phyloP scores from a whole-genome alignment of 108 stramenopile genomes.

The Fistulifera solaris region DNA sequence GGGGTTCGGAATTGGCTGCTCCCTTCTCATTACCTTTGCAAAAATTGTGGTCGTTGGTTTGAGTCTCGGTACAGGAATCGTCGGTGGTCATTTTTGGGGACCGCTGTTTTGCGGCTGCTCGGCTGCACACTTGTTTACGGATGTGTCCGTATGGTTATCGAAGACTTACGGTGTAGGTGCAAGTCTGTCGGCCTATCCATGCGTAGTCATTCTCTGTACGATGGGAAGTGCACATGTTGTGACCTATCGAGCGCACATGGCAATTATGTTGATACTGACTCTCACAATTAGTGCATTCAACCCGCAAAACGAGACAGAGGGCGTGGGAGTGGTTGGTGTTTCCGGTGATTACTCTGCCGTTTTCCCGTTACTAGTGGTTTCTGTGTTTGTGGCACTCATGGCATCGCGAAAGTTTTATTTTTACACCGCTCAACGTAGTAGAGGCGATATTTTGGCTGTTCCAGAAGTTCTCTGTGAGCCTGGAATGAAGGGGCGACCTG shows the following conservation, averaged over 20 bases:
- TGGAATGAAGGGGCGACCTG: conserved; percentile 33
- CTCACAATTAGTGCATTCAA: conserved; percentile 47
- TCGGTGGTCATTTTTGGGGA: conserved; percentile 59
- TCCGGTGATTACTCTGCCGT: conserved; percentile 55
- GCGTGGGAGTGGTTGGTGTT: conserved; percentile 11
- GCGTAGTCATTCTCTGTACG: conserved; percentile 43
- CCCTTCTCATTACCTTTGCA: conserved; percentile 20
- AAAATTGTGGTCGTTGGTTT: conserved; percentile 45
- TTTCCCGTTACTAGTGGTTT: conserved; percentile 47
- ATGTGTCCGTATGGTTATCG: conserved; percentile 11
- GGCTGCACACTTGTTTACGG: conserved; percentile 37
- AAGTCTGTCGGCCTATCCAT: conserved; percentile 35
- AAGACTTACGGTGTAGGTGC: conserved; percentile 14
- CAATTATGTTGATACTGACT: conserved; percentile 52
- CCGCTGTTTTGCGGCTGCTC: conserved; percentile 46
- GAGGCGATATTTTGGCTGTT: conserved; percentile 46
- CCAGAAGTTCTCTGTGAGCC: conserved; percentile 54
- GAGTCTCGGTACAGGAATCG: conserved; percentile 44
- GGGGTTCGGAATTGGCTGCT: conserved; percentile 35
- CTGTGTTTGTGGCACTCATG: conserved; percentile 42
- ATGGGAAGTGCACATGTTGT: conserved; percentile 54
- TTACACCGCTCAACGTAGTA: conserved; percentile 39
- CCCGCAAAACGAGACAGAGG: conserved; percentile 10
- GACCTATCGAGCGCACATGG: conserved; percentile 43
- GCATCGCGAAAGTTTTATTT: conserved; percentile 27